Evolutionary conservation across 192 early-diverging fungal species (phyloP).

Genomic region (Coemansia sp.): DNA sequence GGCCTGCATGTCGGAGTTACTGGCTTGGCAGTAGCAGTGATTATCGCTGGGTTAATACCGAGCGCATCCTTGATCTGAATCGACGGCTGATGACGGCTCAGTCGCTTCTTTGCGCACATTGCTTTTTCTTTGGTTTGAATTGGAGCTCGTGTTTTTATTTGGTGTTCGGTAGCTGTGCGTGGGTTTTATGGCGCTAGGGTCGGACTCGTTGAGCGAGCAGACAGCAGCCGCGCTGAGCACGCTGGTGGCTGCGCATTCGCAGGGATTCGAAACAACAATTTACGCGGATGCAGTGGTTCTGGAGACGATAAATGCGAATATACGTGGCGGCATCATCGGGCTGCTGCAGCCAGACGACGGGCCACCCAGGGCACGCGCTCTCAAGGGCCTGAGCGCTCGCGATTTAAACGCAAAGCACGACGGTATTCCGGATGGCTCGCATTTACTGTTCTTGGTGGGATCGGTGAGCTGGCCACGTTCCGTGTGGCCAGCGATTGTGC

Average conservation of each 20-base stretch:
- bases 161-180: not conserved
- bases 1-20: not conserved
- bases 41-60: not conserved
- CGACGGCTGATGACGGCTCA: not conserved
- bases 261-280: conserved; percentile 39
- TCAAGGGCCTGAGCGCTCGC: conserved; percentile 12
- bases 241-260: conserved; percentile 16
- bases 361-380: conserved; percentile 10
- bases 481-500: conserved; percentile 17
- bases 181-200: not conserved
- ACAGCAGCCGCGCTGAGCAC: conserved; percentile 3
- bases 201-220: conserved; percentile 9
- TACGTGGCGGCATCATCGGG: conserved; percentile 15
- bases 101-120: not conserved
- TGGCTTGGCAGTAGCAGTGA: not conserved
- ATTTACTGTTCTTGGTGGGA: conserved; percentile 34
- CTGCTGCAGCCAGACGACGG: conserved; percentile 8
- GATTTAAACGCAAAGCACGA: too few species aligned
- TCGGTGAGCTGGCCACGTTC: conserved; percentile 21
- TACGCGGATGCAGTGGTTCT: conserved; percentile 33
- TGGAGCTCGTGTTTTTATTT: not conserved
- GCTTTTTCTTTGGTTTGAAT: not conserved
- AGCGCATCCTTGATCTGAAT: too few species aligned
- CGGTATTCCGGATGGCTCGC: conserved; percentile 20
- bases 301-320: conserved; percentile 21